Conservation (phyloP, 805 yeast genomes). For the Pichia gijzeniarum region DNA sequence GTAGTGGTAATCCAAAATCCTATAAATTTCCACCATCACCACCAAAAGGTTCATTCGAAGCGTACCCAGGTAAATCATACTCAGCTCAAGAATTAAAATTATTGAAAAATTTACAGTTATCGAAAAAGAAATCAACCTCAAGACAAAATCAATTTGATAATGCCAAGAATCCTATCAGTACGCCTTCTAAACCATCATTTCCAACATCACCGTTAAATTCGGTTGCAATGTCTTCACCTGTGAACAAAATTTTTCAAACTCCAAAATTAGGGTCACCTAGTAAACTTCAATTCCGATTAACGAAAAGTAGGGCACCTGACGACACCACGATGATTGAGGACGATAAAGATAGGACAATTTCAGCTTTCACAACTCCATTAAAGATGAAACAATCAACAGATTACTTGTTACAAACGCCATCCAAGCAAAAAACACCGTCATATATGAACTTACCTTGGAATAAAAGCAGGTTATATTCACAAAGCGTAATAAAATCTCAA, state of each 20-base stretch:
- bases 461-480: conserved; percentile 27
- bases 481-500: conserved; percentile 30
- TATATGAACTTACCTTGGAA: conserved; percentile 27
- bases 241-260: conserved; percentile 22
- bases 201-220: conserved; percentile 13
- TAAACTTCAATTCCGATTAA: conserved; percentile 5
- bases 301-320: background rate
- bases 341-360: conserved; percentile 12
- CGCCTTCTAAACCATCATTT: conserved; percentile 8
- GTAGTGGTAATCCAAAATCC: conserved; percentile 37
- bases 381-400: conserved; percentile 19
- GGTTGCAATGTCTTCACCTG: conserved; percentile 24
- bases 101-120: background rate
- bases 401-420: conserved; percentile 24
- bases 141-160: background rate
- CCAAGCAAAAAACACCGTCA: conserved; percentile 25
- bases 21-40: conserved; percentile 51
- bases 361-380: conserved; percentile 22
- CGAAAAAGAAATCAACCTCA: background rate
- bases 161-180: background rate
- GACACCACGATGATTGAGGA: conserved; percentile 7
- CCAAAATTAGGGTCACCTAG: conserved; percentile 23
- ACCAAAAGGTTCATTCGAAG: conserved; percentile 18
- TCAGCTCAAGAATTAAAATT: background rate
- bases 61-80: background rate